phyloP scores from a whole-genome alignment of 345 rosid species.

The Gossypium sturtianum region DNA sequence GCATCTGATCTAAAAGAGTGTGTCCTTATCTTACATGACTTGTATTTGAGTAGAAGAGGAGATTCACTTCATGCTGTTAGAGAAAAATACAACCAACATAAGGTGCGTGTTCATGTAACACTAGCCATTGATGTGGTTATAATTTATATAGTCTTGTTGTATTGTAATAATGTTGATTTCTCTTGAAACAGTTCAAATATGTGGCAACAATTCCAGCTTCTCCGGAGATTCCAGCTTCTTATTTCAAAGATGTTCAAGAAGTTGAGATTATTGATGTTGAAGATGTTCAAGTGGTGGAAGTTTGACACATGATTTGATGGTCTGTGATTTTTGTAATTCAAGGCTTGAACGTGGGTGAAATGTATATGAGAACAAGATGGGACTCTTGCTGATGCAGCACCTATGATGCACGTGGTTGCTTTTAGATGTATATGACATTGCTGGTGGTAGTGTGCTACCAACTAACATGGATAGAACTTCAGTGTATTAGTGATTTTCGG shows the following conservation, averaged over 20 bases:
- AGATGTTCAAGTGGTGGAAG: neutral
- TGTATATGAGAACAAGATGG: neutral
- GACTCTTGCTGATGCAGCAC: neutral
- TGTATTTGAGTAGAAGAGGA: constrained; percentile 58
- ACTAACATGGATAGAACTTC: neutral
- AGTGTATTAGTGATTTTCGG: neutral
- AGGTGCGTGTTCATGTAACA: constrained; percentile 33
- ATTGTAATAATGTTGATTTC: neutral
- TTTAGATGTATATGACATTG: neutral
- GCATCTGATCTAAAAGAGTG: constrained; percentile 48
- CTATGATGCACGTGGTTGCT: neutral
- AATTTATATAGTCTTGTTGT: neutral
- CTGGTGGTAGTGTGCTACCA: neutral
- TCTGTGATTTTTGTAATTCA: neutral
- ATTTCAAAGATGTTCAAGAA: constrained; percentile 38
- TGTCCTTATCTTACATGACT: constrained; percentile 47
- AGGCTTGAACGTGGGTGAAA: neutral
- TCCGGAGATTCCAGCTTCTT: constrained; percentile 42
- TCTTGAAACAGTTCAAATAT: constrained; percentile 51
- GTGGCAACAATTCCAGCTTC: constrained; percentile 54
- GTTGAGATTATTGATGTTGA: neutral
- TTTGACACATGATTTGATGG: neutral
- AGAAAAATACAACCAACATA: constrained; percentile 70
- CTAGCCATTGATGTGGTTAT: neutral
- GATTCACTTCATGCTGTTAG: constrained; percentile 50